A percentile compares a stretch with the other conserved stretches of the same genome.
phyloP scores from a whole-genome alignment of 2,329 filamentous ascomycete genomes.

The Cladorrhinum sp. region DNA sequence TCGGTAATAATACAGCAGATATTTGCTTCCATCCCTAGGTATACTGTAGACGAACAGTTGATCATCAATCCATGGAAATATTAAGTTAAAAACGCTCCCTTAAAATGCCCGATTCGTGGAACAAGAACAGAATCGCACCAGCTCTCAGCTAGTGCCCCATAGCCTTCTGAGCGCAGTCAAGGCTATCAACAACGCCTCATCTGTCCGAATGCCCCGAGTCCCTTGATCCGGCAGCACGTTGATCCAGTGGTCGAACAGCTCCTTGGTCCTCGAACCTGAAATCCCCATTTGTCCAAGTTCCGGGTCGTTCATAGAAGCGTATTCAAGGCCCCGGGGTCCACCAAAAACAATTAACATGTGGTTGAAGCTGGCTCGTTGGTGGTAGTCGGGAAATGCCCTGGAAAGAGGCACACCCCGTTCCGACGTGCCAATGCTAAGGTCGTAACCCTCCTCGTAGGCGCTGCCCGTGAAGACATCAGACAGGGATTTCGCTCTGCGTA shows the following conservation, averaged over 20 bases:
- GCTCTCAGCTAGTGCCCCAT: slow-evolving; percentile 41
- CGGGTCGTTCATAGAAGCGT: slow-evolving; percentile 62
- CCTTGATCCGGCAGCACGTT: slow-evolving; percentile 79
- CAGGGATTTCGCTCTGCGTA: slow-evolving; percentile 64
- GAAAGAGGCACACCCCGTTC: slow-evolving; percentile 63
- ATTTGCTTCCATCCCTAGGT: neutral
- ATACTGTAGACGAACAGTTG: neutral
- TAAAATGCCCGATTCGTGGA: neutral
- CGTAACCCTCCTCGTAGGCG: slow-evolving; percentile 73
- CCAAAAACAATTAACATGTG: slow-evolving; percentile 79
- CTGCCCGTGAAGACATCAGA: slow-evolving; percentile 75
- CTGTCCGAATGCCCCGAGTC: slow-evolving; percentile 76
- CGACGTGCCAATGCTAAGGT: slow-evolving; percentile 78
- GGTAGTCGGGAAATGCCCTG: slow-evolving; percentile 44
- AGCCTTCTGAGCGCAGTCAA: slow-evolving; percentile 64
- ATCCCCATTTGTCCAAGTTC: slow-evolving; percentile 60
- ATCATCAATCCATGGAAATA: neutral
- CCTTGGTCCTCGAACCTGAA: slow-evolving; percentile 58
- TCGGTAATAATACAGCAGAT: neutral
- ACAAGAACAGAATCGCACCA: neutral
- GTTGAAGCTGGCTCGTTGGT: slow-evolving; percentile 50
- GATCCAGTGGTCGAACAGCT: slow-evolving; percentile 81
- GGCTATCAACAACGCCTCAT: slow-evolving; percentile 78
- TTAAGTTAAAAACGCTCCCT: neutral
- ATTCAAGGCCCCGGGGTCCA: slow-evolving; percentile 75